Conservation (phyloP, 768 basidiomycete species). For the Tylopilus plumbeoviolaceoides region DNA sequence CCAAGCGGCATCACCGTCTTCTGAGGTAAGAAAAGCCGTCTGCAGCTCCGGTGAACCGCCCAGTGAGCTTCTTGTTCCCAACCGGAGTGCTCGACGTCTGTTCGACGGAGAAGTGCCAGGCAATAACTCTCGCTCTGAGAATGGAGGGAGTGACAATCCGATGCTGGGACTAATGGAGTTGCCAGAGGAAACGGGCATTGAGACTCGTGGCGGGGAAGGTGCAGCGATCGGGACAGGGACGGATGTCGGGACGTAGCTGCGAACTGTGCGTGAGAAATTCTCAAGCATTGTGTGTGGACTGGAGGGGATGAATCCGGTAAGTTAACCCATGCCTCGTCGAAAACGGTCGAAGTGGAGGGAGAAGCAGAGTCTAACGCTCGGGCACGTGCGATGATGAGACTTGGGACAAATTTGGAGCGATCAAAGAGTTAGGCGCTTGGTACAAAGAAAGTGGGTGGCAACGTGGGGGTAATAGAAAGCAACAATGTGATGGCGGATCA, state of each 20-base stretch:
- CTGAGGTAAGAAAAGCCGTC: conserved; percentile 11
- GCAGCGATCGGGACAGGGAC: no score
- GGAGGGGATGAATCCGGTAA: conserved; percentile 16
- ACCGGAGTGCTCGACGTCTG: conserved; percentile 8
- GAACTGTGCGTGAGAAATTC: no score
- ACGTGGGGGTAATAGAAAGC: conserved; percentile 5
- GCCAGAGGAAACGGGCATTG: no score
- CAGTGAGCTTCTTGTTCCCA: not conserved
- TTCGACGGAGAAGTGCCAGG: conserved; percentile 6
- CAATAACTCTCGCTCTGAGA: conserved; percentile 8
- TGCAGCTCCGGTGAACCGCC: conserved; percentile 16
- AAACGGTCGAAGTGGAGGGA: not conserved
- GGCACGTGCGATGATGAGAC: no score
- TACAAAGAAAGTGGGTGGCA: conserved; percentile 14
- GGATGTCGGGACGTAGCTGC: no score
- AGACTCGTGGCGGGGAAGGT: no score
- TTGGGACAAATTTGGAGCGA: no score
- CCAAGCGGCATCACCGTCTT: conserved; percentile 18
- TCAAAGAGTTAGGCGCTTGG: no score
- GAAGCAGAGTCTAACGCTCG: no score
- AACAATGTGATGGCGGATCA: conserved; percentile 2
- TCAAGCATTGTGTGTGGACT: conserved; percentile 49
- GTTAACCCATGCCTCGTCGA: not conserved
- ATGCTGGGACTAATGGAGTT: conserved; percentile 24
- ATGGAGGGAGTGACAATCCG: conserved; percentile 9